Base-by-base conservation (phyloP, 2,329 filamentous ascomycete genomes). In the Hypoxylon sp. region DNA sequence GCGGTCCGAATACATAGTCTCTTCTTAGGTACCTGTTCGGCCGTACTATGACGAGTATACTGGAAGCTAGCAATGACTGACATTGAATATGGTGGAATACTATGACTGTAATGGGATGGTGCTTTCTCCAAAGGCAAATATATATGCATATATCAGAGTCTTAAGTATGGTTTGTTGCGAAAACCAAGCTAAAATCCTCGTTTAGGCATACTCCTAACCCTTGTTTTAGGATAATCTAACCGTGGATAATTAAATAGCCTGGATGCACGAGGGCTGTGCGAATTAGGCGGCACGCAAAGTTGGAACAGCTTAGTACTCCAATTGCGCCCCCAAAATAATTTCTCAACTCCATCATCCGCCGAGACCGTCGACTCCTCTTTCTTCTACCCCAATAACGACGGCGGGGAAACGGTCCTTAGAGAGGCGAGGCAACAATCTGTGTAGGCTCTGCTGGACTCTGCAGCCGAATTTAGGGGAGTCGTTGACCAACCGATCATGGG, bases 401-500 rank as follows among this genome's bases (percentile, higher is more conserved):
- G 17, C 37, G 8, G 32, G 32, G 32, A 37, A 37, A 37, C 32
- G 11, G 13, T 13, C 10, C 32, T 37, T 37, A 13, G 4, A 15
- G 50, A 37, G 50, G 50, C 11, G 11, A 29, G 6, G 15, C 37
- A 11, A 29, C 39, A 52, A 47, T 21, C n/a, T 2, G 17, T n/a
- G 2, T 44, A 44, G 17, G 0, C 11, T 27, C 19, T 53, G 53
- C 24, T 21, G 15, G 8, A 13, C 13, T 27, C 17, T 19, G 27
- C 27, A 2, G 10, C 13, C 21, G 8, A 21, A 32, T 35, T 11
- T 10, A 57, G 44, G 35, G 27, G 27, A 21, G 44, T 24, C 11
- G 11, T 52, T 66, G 15, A n/a, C 27, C 27, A 4, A 31, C 60
- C 19, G 32, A 65, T 37, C 50, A 70, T 70, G 62, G 58, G 58